Evolutionary conservation across 495 filamentous ascomycete genomes (phyloP).

Genomic region (Trichoderma virens): DNA sequence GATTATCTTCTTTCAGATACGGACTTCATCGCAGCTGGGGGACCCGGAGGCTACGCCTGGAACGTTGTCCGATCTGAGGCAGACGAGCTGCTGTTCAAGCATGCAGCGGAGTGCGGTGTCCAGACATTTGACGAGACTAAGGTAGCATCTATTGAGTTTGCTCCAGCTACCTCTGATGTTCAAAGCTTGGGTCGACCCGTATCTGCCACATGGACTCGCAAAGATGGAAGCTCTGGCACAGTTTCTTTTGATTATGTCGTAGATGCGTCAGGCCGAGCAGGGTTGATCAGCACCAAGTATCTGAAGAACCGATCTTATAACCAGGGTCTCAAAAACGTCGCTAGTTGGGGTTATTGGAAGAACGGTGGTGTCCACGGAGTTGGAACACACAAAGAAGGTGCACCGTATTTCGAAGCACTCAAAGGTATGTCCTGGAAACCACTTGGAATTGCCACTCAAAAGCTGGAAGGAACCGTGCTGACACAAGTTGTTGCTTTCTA

Average conservation of each 20-base stretch:
- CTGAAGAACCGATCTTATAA: constrained; percentile 37
- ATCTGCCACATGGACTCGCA: constrained; percentile 36
- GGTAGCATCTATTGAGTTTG: constrained; percentile 33
- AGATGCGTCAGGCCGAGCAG: constrained; percentile 35
- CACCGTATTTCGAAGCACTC: constrained; percentile 36
- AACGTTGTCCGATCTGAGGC: constrained; percentile 47
- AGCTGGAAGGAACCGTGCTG: no score
- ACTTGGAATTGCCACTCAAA: no score
- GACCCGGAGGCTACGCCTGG: constrained; percentile 37
- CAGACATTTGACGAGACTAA: constrained; percentile 39
- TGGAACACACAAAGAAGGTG: constrained; percentile 25
- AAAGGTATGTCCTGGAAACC: constrained; percentile 9
- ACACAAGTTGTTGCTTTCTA: no score
- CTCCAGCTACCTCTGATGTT: constrained; percentile 7
- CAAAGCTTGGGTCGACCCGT: constrained; percentile 33
- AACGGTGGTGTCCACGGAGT: constrained; percentile 19
- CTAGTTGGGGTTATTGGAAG: constrained; percentile 39
- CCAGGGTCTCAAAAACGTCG: constrained; percentile 33
- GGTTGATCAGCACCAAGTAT: constrained; percentile 34
- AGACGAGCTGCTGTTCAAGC: constrained; percentile 43
- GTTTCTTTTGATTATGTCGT: constrained; percentile 38
- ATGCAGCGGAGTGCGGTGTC: constrained; percentile 39
- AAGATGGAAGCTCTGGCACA: constrained; percentile 23
- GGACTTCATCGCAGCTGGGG: constrained; percentile 39
- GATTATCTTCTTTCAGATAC: constrained; percentile 26